Percentiles rank a stretch among this genome's conserved stretches.
phyloP scores from a whole-genome alignment of 2,329 filamentous ascomycete genomes.

The Calcarisporium arbuscula region DNA sequence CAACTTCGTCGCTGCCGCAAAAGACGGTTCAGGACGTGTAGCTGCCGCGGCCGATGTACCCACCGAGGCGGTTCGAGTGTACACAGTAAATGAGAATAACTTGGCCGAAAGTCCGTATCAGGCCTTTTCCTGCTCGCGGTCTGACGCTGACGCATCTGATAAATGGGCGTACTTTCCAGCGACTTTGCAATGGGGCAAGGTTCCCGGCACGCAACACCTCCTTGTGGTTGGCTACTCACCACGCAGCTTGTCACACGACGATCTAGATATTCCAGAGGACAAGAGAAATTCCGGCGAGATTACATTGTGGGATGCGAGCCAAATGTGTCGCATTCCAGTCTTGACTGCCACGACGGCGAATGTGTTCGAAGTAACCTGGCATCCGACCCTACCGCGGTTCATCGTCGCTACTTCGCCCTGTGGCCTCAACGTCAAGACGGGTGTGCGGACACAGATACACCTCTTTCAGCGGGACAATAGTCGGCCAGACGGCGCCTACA shows the following conservation, averaged over 20 bases:
- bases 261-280: slow-evolving; percentile 52
- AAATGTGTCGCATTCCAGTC: slow-evolving; percentile 38
- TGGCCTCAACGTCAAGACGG: slow-evolving; percentile 35
- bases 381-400: slow-evolving; percentile 48
- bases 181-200: slow-evolving; percentile 55
- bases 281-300: slow-evolving; percentile 53
- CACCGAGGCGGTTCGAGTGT: slow-evolving; percentile 50
- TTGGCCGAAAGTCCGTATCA: slow-evolving; percentile 29
- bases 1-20: slow-evolving; percentile 55
- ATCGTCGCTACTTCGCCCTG: slow-evolving; percentile 51
- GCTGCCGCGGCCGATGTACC: slow-evolving; percentile 55
- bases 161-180: slow-evolving; percentile 59
- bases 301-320: slow-evolving; percentile 49
- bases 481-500: slow-evolving; percentile 23
- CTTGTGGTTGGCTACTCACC: slow-evolving; percentile 59
- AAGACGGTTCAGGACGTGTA: slow-evolving; percentile 39
- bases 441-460: slow-evolving; percentile 50
- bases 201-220: slow-evolving; percentile 38
- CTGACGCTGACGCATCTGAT: slow-evolving; percentile 26
- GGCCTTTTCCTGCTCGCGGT: slow-evolving; percentile 35
- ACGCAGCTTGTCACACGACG: slow-evolving; percentile 44
- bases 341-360: slow-evolving; percentile 49
- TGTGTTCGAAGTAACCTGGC: slow-evolving; percentile 60
- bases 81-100: slow-evolving; percentile 34
- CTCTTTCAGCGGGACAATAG: slow-evolving; percentile 36